Percentiles rank a stretch among this genome's conserved stretches.
phyloP scores from a whole-genome alignment of 2,329 filamentous ascomycete genomes.

The Elsinoe perseae region DNA sequence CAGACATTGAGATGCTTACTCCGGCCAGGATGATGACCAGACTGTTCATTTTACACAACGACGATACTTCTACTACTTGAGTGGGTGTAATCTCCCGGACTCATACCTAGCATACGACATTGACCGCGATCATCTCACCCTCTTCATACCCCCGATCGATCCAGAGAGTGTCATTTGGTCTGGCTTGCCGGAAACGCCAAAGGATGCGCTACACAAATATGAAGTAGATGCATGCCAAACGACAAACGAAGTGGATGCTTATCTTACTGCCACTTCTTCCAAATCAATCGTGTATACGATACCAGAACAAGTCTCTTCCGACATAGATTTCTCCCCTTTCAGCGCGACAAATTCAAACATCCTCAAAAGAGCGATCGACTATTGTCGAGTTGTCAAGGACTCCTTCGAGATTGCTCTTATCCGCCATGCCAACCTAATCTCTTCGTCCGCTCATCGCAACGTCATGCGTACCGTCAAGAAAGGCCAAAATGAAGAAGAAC shows the following conservation, averaged over 20 bases:
- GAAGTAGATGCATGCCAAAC: constrained; percentile 19
- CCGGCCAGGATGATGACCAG: constrained; percentile 65
- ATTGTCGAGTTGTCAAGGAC: constrained; percentile 73
- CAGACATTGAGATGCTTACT: not conserved
- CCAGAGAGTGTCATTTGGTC: constrained; percentile 91
- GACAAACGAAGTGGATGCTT: constrained; percentile 56
- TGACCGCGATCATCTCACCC: constrained; percentile 60
- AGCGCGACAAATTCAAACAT: constrained; percentile 50
- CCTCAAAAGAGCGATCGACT: constrained; percentile 64
- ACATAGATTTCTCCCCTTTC: constrained; percentile 64
- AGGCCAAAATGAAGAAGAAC: constrained; percentile 70
- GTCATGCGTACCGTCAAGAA: constrained; percentile 57
- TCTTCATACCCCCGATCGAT: constrained; percentile 86
- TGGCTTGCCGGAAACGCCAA: constrained; percentile 68
- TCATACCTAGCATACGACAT: constrained; percentile 77
- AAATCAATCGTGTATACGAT: constrained; percentile 62
- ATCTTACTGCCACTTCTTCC: constrained; percentile 46
- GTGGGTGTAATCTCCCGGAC: constrained; percentile 74
- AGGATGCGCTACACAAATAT: constrained; percentile 60
- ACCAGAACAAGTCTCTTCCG: constrained; percentile 63
- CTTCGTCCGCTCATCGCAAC: constrained; percentile 65
- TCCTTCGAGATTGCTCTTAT: constrained; percentile 79
- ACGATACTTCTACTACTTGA: constrained; percentile 90
- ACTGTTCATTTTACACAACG: constrained; percentile 79
- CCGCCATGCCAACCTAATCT: constrained; percentile 71